Evolutionary conservation across 1,284 basidiomycete species (phyloP).

Genomic region (Marasmius tenuissimus): DNA sequence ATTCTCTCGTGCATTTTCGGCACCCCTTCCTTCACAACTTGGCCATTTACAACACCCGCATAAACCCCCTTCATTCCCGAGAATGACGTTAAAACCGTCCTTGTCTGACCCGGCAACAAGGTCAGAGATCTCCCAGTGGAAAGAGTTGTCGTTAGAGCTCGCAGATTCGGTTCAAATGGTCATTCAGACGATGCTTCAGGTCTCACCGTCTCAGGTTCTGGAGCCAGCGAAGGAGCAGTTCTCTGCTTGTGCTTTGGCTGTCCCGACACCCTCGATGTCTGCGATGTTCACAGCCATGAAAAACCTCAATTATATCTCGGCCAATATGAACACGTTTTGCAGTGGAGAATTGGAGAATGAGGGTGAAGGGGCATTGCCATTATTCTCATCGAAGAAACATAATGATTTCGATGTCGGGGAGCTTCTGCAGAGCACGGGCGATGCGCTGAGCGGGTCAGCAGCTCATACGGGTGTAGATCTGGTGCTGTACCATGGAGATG

Average conservation of each 20-base stretch:
- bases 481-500: constrained; percentile 86
- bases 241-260: constrained; percentile 79
- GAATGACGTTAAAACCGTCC: constrained; percentile 9
- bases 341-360: neutral
- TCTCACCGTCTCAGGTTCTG: constrained; percentile 85
- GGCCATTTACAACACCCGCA: constrained; percentile 66
- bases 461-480: constrained; percentile 83
- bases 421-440: constrained; percentile 75
- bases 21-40: constrained; percentile 71
- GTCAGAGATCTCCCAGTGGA: constrained; percentile 44
- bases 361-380: neutral
- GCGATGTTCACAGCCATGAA: constrained; percentile 88
- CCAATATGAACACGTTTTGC: constrained; percentile 65
- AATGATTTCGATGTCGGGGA: constrained; percentile 70
- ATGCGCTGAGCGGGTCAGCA: constrained; percentile 83
- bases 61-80: constrained; percentile 25
- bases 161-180: constrained; percentile 87
- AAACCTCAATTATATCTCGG: constrained; percentile 87
- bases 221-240: constrained; percentile 92
- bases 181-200: constrained; percentile 85
- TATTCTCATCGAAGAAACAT: constrained; percentile 8
- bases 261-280: constrained; percentile 85
- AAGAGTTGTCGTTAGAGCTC: constrained; percentile 76
- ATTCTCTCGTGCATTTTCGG: constrained; percentile 68
- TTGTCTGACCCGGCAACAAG: constrained; percentile 20